A percentile compares a stretch with the other conserved stretches of the same genome.
These are phyloP conservation scores for Monosporascus sp. DNA, from an alignment of 2,329 filamentous ascomycete genomes.

Conservation along the genomic window DNA sequence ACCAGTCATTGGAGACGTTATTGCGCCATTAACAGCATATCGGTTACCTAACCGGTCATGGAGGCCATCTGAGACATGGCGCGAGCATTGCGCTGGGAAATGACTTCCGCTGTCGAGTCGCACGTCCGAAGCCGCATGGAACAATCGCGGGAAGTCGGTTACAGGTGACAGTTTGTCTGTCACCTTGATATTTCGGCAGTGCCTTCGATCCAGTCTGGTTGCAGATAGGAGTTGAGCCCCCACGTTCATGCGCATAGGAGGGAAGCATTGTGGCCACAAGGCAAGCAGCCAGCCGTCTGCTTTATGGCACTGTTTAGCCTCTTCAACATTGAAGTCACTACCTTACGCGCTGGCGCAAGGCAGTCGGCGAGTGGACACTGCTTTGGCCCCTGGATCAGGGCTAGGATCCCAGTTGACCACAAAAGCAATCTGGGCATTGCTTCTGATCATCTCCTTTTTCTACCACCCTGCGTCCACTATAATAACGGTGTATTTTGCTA, in stretches of 20 bases:
- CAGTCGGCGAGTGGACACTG: too few species aligned
- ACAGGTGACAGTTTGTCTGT: not conserved
- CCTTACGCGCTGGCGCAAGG: too few species aligned
- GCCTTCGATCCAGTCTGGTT: not conserved
- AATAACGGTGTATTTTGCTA: too few species aligned
- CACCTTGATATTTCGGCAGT: not conserved
- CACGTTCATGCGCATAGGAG: not conserved
- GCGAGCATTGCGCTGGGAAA: constrained; percentile 14
- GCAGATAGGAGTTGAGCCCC: not conserved
- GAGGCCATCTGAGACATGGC: constrained; percentile 17
- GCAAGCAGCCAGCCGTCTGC: not conserved
- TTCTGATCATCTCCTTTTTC: too few species aligned
- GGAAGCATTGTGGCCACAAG: not conserved
- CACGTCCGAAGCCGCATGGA: not conserved
- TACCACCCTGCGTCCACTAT: too few species aligned
- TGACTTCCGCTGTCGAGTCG: not conserved
- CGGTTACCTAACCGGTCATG: not conserved
- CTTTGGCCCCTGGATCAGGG: too few species aligned
- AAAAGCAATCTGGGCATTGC: too few species aligned
- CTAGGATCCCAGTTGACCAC: too few species aligned
- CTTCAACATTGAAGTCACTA: not conserved
- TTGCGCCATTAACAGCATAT: too few species aligned
- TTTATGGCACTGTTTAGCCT: not conserved
- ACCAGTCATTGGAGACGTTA: too few species aligned
- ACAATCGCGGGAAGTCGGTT: not conserved